These are phyloP conservation scores for Phlebiopsis gigantea DNA, from an alignment of 768 basidiomycete species.

Conservation along the genomic window DNA sequence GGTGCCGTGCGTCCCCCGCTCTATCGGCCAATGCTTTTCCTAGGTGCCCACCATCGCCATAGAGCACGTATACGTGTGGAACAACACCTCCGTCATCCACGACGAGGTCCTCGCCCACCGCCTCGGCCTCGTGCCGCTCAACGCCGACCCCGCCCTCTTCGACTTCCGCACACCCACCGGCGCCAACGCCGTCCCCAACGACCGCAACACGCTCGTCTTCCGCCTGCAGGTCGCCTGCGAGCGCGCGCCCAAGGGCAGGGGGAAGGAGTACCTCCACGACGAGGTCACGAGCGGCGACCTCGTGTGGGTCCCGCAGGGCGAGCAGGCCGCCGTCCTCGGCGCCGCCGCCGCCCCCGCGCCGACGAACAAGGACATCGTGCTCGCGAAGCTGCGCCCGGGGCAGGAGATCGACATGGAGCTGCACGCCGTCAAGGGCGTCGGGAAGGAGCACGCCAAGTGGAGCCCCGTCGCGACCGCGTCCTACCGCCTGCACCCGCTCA, in stretches of 20 bases:
- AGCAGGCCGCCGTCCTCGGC: slow-evolving; percentile 65
- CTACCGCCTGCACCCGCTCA: slow-evolving; percentile 86
- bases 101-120: slow-evolving; percentile 93
- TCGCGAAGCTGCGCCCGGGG: slow-evolving; percentile 89
- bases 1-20: background rate
- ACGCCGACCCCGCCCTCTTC: slow-evolving; percentile 75
- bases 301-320: slow-evolving; percentile 76
- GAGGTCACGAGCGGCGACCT: slow-evolving; percentile 58
- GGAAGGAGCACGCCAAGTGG: slow-evolving; percentile 95
- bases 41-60: slow-evolving; percentile 91
- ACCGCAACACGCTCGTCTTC: slow-evolving; percentile 91
- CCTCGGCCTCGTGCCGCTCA: slow-evolving; percentile 87
- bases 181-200: slow-evolving; percentile 62
- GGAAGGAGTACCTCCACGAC: slow-evolving; percentile 19
- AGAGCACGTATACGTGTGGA: slow-evolving; percentile 87
- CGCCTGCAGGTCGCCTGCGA: slow-evolving; percentile 61
- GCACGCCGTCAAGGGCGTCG: slow-evolving; percentile 89
- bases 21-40: background rate
- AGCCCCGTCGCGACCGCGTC: slow-evolving; percentile 98
- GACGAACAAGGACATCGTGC: slow-evolving; percentile 76
- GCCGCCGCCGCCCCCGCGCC: slow-evolving; percentile 49
- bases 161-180: slow-evolving; percentile 39
- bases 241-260: slow-evolving; percentile 41
- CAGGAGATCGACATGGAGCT: slow-evolving; percentile 81
- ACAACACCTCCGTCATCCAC: slow-evolving; percentile 90